Evolutionary conservation across 2,329 filamentous ascomycete genomes (phyloP), one percentile per base, ranked within the genome.

Genomic region (Fusarium annulatum): DNA sequence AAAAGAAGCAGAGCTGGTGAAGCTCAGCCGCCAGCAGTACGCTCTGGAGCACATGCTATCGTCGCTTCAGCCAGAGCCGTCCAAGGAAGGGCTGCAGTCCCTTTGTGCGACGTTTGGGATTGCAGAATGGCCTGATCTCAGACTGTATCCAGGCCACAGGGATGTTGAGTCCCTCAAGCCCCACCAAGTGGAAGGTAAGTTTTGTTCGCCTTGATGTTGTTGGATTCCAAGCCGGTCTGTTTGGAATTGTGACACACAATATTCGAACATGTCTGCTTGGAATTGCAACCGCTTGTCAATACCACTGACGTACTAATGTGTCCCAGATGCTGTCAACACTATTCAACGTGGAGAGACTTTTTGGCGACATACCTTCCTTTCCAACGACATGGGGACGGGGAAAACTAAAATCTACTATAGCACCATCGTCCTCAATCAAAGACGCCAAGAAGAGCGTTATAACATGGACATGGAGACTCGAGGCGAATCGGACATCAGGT

Each of bases 1-100:
- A 3, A 49, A 33, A 16, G 7, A 4, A 18, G 46, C 1, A 9
- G 28, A 49, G 9, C 0, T 49, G 7, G 0, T 19, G 1, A 16
- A 33, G 28, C 46, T 33, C 2, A 49, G 28, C 9, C 46, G 28
- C 4, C 21, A n/a, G 0, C 15, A 49, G 10, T 33, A 18, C 1
- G 28, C 19, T n/a, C 7, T 49, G 0, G 28, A 30, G 9, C 9
- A n/a, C 0, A 9, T 30, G 0, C 7, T 30, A 2, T 30, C 45
- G 0, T 21, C 26, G 4, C 46, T 49, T 30, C 28, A 30, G 3
- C 21, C 28, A 18, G 10, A 30, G 9, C 28, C 3, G 7, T 12
- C 21, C 4, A 12, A 49, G 18, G 46, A 33, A n/a, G 46, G 7
- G 14, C 9, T 30, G 2, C 46, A 45, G 23, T 14, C 43, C 4